Evolutionary conservation across 106 monocot genomes (phyloP).

Genomic region (Platanthera zijinensis): DNA sequence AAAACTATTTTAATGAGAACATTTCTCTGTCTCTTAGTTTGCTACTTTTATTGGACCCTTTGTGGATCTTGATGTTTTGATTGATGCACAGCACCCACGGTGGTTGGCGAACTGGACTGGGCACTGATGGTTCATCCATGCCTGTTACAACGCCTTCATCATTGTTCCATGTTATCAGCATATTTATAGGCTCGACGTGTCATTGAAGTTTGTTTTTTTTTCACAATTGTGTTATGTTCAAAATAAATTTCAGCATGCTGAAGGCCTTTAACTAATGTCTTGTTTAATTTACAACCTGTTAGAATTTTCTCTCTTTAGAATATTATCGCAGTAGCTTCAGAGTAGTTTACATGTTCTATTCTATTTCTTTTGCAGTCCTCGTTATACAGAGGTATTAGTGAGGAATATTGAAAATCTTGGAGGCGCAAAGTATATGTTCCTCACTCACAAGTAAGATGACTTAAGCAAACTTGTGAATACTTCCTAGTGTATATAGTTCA

Average conservation of each 20-base stretch:
- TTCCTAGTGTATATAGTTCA: background rate
- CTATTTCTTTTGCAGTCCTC: constrained; percentile 41
- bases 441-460: constrained; percentile 69
- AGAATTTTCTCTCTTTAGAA: background rate
- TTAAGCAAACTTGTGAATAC: background rate
- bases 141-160: background rate
- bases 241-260: background rate
- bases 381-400: constrained; percentile 44
- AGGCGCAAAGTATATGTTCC: constrained; percentile 71
- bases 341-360: background rate
- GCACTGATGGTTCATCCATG: no score
- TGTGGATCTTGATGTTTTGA: no score
- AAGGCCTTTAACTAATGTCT: background rate
- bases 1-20: no score
- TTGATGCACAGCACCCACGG: no score
- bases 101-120: no score
- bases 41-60: no score
- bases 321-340: background rate
- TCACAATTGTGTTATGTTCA: background rate
- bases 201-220: background rate
- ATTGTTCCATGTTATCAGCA: background rate
- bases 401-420: constrained; percentile 58
- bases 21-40: no score
- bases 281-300: background rate
- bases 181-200: background rate